Evolutionary conservation across 129 eudicot species (phyloP), one percentile per base, ranked within the genome.

Genomic region (Apium graveolens): DNA sequence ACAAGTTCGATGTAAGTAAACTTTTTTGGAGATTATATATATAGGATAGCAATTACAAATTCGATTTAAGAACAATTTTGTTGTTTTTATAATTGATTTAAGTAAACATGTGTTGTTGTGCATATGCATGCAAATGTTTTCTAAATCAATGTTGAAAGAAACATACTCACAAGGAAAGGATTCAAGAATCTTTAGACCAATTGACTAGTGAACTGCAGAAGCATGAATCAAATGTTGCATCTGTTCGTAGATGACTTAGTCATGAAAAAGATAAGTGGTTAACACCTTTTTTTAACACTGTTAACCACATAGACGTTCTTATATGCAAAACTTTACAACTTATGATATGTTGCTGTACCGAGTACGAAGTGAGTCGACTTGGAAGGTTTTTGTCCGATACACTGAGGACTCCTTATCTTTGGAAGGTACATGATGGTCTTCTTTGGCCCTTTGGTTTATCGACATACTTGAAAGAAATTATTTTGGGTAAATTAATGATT

Each of bases 251-350:
- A 81, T 90, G 96, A 74, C 88, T 96, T 71, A 84, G 94, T 76
- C 91, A 77, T 57, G 99, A 96, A 81, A 96, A 96, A 80, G 99
- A 96, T 75, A 96, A 86, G 26, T 96, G 99, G 99, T 79, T 92
- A 85, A 96, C 99, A 26, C 99, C 99, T 7, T 96, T 87, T 80
- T 96, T 96, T 51, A 96, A n/a, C n/a, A n/a, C n/a, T n/a, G n/a
- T n/a, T n/a, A n/a, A n/a, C n/a, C n/a, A n/a, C n/a, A n/a, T n/a
- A n/a, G n/a, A n/a, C n/a, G n/a, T n/a, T n/a, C n/a, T n/a, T n/a
- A n/a, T n/a, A n/a, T n/a, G n/a, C n/a, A 96, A 96, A 78, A 96
- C 99, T 10, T 85, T 96, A 63, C 99, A 96, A 86, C 99, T 97
- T 1, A 96, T 96, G 99, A 96, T 96, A 75, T 96, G 97, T 84